Evolutionary conservation across 352 stramenopile species (phyloP), one percentile per base, ranked within the genome.

Genomic region (Phytophthora pisi): DNA sequence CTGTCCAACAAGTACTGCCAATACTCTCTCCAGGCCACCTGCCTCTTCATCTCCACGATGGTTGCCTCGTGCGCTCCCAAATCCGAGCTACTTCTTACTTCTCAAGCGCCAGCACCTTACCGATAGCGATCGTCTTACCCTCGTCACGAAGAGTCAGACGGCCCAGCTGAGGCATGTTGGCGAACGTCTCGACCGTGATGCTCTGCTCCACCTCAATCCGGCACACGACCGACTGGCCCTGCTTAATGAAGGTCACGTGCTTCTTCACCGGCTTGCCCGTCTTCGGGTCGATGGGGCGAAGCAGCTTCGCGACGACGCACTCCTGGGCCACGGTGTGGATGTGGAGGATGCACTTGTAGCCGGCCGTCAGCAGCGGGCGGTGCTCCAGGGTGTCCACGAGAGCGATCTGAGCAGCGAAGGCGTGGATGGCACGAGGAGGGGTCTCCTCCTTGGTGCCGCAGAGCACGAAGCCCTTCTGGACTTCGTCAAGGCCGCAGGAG

Each of bases 111-210:
- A 97, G 79, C 51, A 99, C 93, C 74, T 99, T 99, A 20, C 98
- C 98, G 75, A 99, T 99, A 30, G 93, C 97, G 64, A 99, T 99
- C 28, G 98, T 99, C 85, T 98, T 99, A 70, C 97, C 98, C 79
- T 99, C 98, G 57, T 98, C 98, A 78, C 97, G 91, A 40, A 99
- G 84, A 45, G 97, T 99, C 70, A 99, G 98, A 62, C 97, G 86
- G 40, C 98, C 98, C 9, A 99, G 83, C 71, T 99, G 98, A 36
- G 92, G 91, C 78, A 98, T 95, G 52, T 89, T 84, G 5, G 98
- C 94, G 66, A 98, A 99, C 6, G 88, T 96, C 66, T 99, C 97
- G 46, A 99, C 78, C 68, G 93, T 98, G 64, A 99, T 97, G 55
- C 87, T 96, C 75, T 97, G 84, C 46, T 89, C 85, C 34, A 99